Percentiles rank a stretch among this genome's conserved stretches.
Evolutionary conservation across 768 basidiomycete species (phyloP).

Genomic region (Rubroboletus pulcherrimus): DNA sequence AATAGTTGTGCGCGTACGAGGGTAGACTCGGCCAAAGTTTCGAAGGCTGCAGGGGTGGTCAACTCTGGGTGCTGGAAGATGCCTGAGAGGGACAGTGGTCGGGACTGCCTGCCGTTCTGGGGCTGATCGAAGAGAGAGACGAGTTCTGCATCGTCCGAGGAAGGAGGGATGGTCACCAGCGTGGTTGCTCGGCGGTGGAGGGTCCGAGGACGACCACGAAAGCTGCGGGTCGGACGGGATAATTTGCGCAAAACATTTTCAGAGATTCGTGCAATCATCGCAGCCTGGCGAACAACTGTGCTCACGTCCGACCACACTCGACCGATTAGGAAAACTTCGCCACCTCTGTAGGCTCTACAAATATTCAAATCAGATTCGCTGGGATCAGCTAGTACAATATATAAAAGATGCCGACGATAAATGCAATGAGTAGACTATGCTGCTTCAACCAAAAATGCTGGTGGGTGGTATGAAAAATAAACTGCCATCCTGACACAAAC

Average conservation of each 20-base stretch:
- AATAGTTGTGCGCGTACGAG: slow-evolving; percentile 75
- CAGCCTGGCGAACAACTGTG: neutral
- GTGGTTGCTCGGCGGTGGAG: slow-evolving; percentile 36
- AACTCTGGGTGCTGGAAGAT: slow-evolving; percentile 81
- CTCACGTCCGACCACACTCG: neutral
- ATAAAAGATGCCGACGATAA: slow-evolving; percentile 21
- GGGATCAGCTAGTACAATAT: slow-evolving; percentile 15
- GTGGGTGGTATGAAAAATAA: slow-evolving; percentile 28
- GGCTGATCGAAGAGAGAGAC: slow-evolving; percentile 72
- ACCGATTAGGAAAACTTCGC: slow-evolving; percentile 17
- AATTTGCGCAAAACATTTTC: slow-evolving; percentile 41
- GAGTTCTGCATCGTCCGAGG: slow-evolving; percentile 62
- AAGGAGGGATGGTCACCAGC: slow-evolving; percentile 50
- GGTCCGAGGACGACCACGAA: slow-evolving; percentile 35
- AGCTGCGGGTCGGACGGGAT: slow-evolving; percentile 33
- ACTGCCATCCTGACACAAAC: slow-evolving; percentile 11
- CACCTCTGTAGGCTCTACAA: neutral
- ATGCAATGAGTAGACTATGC: slow-evolving; percentile 29
- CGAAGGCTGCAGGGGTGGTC: slow-evolving; percentile 63
- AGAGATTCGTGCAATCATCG: slow-evolving; percentile 37
- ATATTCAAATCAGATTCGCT: neutral
- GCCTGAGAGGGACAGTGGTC: slow-evolving; percentile 59
- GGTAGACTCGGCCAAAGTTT: slow-evolving; percentile 73
- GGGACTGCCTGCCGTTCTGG: slow-evolving; percentile 31
- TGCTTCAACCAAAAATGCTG: slow-evolving; percentile 26